Evolutionary conservation across 2,329 filamentous ascomycete genomes (phyloP).

Genomic region (Chrysoporthe deuterocubensis): DNA sequence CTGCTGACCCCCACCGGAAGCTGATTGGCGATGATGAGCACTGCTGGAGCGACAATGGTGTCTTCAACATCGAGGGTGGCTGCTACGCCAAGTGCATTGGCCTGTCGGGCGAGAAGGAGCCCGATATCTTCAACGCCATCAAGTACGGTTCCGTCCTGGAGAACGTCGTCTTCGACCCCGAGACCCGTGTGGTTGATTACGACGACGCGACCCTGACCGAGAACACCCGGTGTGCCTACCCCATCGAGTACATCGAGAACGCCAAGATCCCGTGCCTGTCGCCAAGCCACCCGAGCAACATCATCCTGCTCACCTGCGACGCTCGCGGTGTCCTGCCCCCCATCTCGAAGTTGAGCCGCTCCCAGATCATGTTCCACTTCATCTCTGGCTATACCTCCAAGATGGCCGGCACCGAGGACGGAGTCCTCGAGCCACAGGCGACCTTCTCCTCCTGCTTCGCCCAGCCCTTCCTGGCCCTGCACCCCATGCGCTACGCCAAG

Average conservation of each 20-base stretch:
- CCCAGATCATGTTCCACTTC: slow-evolving; percentile 99
- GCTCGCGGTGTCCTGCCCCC: slow-evolving; percentile 95
- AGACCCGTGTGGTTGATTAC: slow-evolving; percentile 90
- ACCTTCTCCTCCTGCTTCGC: slow-evolving; percentile 99
- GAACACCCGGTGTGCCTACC: slow-evolving; percentile 98
- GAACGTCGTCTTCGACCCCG: slow-evolving; percentile 96
- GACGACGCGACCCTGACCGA: slow-evolving; percentile 94
- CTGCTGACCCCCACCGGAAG: slow-evolving; percentile 93
- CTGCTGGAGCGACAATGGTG: slow-evolving; percentile 95
- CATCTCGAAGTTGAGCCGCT: slow-evolving; percentile 92
- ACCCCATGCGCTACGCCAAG: slow-evolving; percentile 98
- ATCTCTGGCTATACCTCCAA: slow-evolving; percentile 99
- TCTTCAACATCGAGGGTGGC: slow-evolving; percentile 99
- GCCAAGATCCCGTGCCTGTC: slow-evolving; percentile 97
- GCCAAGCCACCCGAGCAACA: slow-evolving; percentile 88
- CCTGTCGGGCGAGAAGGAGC: slow-evolving; percentile 97
- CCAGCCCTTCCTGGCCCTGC: slow-evolving; percentile 96
- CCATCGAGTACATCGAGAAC: slow-evolving; percentile 98
- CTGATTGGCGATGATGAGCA: slow-evolving; percentile 99
- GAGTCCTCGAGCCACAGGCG: slow-evolving; percentile 94
- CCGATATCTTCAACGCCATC: slow-evolving; percentile 96
- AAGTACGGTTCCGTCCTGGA: slow-evolving; percentile 96
- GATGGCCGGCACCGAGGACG: slow-evolving; percentile 99
- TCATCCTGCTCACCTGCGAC: slow-evolving; percentile 97
- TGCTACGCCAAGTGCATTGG: slow-evolving; percentile 99